Evolutionary conservation across 2,329 filamentous ascomycete species (phyloP).

Genomic region (Botrytis deweyae): DNA sequence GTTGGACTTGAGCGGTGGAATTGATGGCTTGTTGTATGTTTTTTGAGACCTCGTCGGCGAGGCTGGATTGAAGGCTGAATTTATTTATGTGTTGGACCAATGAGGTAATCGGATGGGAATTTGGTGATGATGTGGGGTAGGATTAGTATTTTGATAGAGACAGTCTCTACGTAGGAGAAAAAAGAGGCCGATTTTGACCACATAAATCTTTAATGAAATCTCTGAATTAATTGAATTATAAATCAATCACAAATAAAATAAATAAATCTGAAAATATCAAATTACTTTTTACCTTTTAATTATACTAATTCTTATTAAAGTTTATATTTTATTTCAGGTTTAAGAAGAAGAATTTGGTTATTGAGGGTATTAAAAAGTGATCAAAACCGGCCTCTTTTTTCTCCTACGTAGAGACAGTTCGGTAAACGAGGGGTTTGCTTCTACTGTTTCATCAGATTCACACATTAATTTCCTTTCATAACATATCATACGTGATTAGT

Average conservation of each 20-base stretch:
- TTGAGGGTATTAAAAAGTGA: no score
- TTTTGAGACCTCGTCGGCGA: conserved; percentile 18
- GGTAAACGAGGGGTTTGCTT: neutral
- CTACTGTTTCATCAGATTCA: neutral
- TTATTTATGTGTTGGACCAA: conserved; percentile 16
- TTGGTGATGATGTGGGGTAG: neutral
- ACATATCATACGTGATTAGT: neutral
- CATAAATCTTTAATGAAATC: no score
- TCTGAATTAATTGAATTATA: no score
- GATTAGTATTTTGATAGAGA: neutral
- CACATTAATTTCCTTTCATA: neutral
- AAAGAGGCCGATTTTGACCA: no score
- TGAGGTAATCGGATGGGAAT: neutral
- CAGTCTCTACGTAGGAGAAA: no score
- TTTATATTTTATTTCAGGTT: no score
- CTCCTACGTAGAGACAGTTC: neutral
- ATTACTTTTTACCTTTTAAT: no score
- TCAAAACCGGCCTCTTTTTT: no score
- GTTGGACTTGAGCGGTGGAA: neutral
- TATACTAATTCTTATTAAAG: no score
- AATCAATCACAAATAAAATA: no score
- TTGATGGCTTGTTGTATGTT: neutral
- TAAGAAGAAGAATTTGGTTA: no score
- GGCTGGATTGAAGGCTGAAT: conserved; percentile 19
- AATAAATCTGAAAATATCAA: no score